These are phyloP conservation scores for Suillus clintonianus DNA, from an alignment of 768 basidiomycete genomes.

Conservation along the genomic window DNA sequence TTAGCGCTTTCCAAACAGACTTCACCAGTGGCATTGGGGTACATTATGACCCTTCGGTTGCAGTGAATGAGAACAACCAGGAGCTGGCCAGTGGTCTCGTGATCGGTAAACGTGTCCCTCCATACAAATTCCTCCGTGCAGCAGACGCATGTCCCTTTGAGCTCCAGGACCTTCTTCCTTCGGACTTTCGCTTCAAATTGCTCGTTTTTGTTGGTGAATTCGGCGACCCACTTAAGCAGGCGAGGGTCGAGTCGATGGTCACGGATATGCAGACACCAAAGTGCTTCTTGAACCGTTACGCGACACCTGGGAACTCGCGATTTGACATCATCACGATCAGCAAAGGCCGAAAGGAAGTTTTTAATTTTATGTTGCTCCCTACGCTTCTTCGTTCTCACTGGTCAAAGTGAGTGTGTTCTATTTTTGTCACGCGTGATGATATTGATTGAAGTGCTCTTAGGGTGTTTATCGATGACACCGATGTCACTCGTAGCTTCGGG, in stretches of 20 bases:
- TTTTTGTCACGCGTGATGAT: background rate
- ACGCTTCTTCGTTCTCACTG: slow-evolving; percentile 38
- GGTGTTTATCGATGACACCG: slow-evolving; percentile 59
- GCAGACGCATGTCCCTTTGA: slow-evolving; percentile 49
- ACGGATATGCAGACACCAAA: slow-evolving; percentile 23
- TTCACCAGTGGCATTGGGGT: slow-evolving; percentile 51
- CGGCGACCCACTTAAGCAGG: slow-evolving; percentile 21
- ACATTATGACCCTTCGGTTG: slow-evolving; percentile 45
- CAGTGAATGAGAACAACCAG: slow-evolving; percentile 37
- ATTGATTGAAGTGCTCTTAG: slow-evolving; percentile 32
- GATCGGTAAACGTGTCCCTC: slow-evolving; percentile 51
- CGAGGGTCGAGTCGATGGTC: slow-evolving; percentile 27
- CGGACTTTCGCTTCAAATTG: slow-evolving; percentile 51
- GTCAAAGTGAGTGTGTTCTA: slow-evolving; percentile 37
- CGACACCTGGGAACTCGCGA: slow-evolving; percentile 20
- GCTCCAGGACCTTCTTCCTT: slow-evolving; percentile 50
- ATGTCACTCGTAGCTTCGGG: slow-evolving; percentile 43
- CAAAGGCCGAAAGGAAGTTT: slow-evolving; percentile 32
- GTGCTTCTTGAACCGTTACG: slow-evolving; percentile 29
- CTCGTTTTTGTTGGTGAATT: slow-evolving; percentile 46
- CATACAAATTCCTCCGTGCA: slow-evolving; percentile 46
- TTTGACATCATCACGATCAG: slow-evolving; percentile 32
- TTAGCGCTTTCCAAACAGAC: slow-evolving; percentile 43
- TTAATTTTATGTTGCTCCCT: slow-evolving; percentile 33
- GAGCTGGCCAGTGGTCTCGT: slow-evolving; percentile 39